A percentile compares a stretch with the other conserved stretches of the same genome.
Conservation (phyloP, 768 basidiomycete species). For the Clitopilus hobsonii region DNA sequence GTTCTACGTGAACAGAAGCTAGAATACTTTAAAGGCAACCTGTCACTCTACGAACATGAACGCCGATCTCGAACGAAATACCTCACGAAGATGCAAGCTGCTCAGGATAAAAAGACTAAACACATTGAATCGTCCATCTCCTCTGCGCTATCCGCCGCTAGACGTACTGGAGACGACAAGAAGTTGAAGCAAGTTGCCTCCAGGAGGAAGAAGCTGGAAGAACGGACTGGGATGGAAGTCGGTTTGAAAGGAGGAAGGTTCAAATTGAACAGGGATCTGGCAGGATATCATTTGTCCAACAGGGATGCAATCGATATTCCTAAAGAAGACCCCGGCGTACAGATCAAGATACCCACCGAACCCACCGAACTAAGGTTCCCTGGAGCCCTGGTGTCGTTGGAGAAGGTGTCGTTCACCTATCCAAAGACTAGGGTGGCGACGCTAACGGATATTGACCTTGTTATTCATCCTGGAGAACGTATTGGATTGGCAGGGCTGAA, state of each 20-base stretch:
- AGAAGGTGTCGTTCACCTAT: constrained; percentile 19
- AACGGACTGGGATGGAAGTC: constrained; percentile 33
- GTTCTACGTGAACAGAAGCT: constrained; percentile 51
- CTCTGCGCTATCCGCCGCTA: constrained; percentile 43
- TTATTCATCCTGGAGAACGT: constrained; percentile 20
- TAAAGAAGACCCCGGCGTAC: constrained; percentile 28
- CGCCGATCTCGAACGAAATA: constrained; percentile 40
- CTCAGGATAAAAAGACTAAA: constrained; percentile 28
- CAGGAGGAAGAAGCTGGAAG: constrained; percentile 51
- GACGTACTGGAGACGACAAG: constrained; percentile 59
- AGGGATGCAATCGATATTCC: constrained; percentile 37
- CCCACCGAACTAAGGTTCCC: constrained; percentile 21
- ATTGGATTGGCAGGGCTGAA: constrained; percentile 26
- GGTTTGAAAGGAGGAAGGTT: constrained; percentile 40
- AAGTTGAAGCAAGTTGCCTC: constrained; percentile 46
- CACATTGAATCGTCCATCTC: constrained; percentile 53
- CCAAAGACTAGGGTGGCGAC: constrained; percentile 14
- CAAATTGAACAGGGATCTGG: constrained; percentile 52
- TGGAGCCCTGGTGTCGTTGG: constrained; percentile 17
- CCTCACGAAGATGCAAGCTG: constrained; percentile 38
- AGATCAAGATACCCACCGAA: constrained; percentile 23
- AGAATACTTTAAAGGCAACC: constrained; percentile 53
- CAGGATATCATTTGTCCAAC: constrained; percentile 32
- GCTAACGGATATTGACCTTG: constrained; percentile 15
- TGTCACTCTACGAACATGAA: constrained; percentile 43